Percentiles rank a stretch among this genome's conserved stretches.
Evolutionary conservation across 768 basidiomycete genomes (phyloP).

Genomic region (Rhizopogon vesiculosus): DNA sequence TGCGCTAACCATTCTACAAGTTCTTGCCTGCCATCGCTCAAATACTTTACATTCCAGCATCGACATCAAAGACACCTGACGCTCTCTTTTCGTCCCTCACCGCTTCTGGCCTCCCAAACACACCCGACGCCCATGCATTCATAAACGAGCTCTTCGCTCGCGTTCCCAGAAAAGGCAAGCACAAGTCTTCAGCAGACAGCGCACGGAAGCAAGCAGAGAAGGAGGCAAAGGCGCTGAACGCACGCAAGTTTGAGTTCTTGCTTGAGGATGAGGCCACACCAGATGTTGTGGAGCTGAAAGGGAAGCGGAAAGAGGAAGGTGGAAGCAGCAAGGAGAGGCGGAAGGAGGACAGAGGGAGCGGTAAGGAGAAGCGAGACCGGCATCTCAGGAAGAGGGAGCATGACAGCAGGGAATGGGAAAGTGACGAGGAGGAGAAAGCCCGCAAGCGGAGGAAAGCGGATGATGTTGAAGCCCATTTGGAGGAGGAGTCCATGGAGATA

Average conservation of each 20-base stretch:
- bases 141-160: slow-evolving; percentile 70
- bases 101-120: slow-evolving; percentile 75
- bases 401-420: slow-evolving; percentile 84
- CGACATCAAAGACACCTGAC: slow-evolving; percentile 77
- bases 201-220: slow-evolving; percentile 68
- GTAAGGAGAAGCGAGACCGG: slow-evolving; percentile 54
- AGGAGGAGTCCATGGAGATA: slow-evolving; percentile 38
- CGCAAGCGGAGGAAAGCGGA: slow-evolving; percentile 59
- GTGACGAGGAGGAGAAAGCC: slow-evolving; percentile 79
- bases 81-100: slow-evolving; percentile 73
- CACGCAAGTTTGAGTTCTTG: slow-evolving; percentile 75
- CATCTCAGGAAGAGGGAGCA: slow-evolving; percentile 77
- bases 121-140: slow-evolving; percentile 77
- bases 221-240: slow-evolving; percentile 61
- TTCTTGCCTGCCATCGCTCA: slow-evolving; percentile 2
- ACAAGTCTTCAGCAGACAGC: slow-evolving; percentile 35
- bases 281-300: slow-evolving; percentile 34
- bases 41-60: slow-evolving; percentile 41
- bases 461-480: slow-evolving; percentile 27
- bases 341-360: slow-evolving; percentile 17
- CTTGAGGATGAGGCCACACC: slow-evolving; percentile 69
- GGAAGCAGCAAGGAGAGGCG: slow-evolving; percentile 15
- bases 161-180: slow-evolving; percentile 74
- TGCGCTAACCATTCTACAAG: slow-evolving; percentile 24
- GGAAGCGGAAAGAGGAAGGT: slow-evolving; percentile 30